These are phyloP conservation scores for Gossypium rotundifolium DNA, from an alignment of 345 rosid species.

Conservation along the genomic window DNA sequence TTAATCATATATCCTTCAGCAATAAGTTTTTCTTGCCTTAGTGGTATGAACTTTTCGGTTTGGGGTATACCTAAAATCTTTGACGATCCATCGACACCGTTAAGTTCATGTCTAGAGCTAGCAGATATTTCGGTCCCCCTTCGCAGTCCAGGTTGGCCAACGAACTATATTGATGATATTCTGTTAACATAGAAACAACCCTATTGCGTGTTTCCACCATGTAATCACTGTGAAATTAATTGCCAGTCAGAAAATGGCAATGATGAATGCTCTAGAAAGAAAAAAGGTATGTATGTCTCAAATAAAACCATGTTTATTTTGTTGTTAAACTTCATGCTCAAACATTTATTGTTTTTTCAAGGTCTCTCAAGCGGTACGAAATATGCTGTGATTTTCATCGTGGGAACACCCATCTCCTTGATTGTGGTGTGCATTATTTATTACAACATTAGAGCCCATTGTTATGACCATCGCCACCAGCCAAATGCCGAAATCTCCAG, in stretches of 20 bases:
- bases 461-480: not conserved
- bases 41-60: constrained; percentile 9
- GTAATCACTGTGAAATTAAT: not conserved
- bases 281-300: not conserved
- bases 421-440: constrained; percentile 21
- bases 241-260: not conserved
- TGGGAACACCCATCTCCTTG: constrained; percentile 41
- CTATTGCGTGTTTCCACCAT: not conserved
- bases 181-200: not conserved
- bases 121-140: constrained; percentile 5
- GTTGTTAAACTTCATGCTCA: not conserved
- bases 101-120: not conserved
- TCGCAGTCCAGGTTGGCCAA: not conserved
- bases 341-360: not conserved
- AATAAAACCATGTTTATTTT: not conserved
- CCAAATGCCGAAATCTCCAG: not conserved
- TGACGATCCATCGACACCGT: not conserved
- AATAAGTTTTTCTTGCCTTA: constrained; percentile 16
- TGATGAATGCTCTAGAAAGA: not conserved
- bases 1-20: not conserved
- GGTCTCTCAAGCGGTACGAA: constrained; percentile 8
- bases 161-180: not conserved
- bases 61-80: not conserved
- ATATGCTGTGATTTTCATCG: constrained; percentile 36
- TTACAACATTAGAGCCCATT: not conserved